Percentiles rank a stretch among this genome's conserved stretches.
These are phyloP conservation scores for Limnanthes douglasii DNA, from an alignment of 345 rosid species.

Conservation along the genomic window DNA sequence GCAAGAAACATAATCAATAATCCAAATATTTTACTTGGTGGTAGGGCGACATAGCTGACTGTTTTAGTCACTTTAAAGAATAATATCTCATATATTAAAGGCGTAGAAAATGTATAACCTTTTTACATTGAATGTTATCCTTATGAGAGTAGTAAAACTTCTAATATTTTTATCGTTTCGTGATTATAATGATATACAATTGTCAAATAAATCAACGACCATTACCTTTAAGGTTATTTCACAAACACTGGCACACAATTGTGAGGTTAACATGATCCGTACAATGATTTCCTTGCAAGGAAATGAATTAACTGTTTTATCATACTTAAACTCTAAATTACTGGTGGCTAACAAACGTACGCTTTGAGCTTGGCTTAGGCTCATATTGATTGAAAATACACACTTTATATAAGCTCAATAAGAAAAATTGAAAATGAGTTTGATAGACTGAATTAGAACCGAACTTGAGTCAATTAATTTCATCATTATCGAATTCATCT, in stretches of 20 bases:
- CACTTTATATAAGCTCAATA: too few relatives aligned
- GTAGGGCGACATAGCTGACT: constrained; percentile 88
- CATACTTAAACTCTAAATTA: too few relatives aligned
- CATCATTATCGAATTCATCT: too few relatives aligned
- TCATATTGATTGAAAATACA: too few relatives aligned
- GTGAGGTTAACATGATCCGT: constrained; percentile 73
- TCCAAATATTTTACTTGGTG: constrained; percentile 90
- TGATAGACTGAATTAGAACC: too few relatives aligned
- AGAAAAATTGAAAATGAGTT: too few relatives aligned
- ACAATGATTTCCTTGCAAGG: constrained; percentile 85
- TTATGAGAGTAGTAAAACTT: neutral
- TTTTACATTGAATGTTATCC: neutral
- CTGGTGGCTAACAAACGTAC: too few relatives aligned
- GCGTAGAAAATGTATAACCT: constrained; percentile 62
- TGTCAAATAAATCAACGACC: constrained; percentile 98
- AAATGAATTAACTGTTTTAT: constrained; percentile 30
- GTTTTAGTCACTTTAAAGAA: constrained; percentile 85
- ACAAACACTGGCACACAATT: constrained; percentile 71
- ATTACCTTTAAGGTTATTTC: constrained; percentile 94
- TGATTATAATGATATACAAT: constrained; percentile 26
- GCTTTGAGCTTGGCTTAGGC: too few relatives aligned
- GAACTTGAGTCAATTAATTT: too few relatives aligned
- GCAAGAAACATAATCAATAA: constrained; percentile 94
- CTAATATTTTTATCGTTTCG: neutral
- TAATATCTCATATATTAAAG: constrained; percentile 82